phyloP scores from a whole-genome alignment of 768 basidiomycete species.

The Roridomyces roridus region DNA sequence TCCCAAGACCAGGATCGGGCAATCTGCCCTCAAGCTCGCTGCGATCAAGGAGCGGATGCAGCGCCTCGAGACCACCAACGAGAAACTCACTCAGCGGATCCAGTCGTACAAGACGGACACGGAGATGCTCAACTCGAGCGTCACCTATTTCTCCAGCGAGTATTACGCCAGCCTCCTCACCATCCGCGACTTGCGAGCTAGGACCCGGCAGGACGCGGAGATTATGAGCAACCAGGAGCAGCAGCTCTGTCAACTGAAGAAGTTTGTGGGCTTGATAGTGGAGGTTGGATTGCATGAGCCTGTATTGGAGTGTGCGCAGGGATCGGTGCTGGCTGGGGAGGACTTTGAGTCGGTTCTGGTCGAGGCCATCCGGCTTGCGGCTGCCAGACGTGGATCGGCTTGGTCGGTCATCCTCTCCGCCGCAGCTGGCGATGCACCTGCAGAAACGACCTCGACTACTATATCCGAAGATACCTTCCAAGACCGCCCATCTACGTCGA shows the following conservation, averaged over 20 bases:
- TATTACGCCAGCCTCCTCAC: slow-evolving; percentile 35
- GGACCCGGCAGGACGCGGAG: slow-evolving; percentile 32
- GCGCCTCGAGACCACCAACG: slow-evolving; percentile 36
- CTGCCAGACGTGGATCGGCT: slow-evolving; percentile 41
- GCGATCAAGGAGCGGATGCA: slow-evolving; percentile 22
- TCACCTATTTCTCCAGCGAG: slow-evolving; percentile 33
- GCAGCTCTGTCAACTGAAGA: slow-evolving; percentile 36
- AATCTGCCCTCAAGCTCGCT: slow-evolving; percentile 15
- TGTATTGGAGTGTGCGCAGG: slow-evolving; percentile 37
- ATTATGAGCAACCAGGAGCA: slow-evolving; percentile 31
- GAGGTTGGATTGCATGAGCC: slow-evolving; percentile 41
- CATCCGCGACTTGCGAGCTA: slow-evolving; percentile 28
- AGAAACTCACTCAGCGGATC: slow-evolving; percentile 16
- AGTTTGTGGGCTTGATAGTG: slow-evolving; percentile 43
- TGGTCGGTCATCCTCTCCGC: slow-evolving; percentile 48
- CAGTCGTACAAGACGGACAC: slow-evolving; percentile 25
- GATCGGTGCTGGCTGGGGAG: slow-evolving; percentile 34
- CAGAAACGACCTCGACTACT: slow-evolving; percentile 35
- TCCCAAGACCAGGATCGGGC: slow-evolving; percentile 10
- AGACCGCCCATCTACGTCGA: slow-evolving; percentile 30
- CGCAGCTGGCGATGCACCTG: slow-evolving; percentile 34
- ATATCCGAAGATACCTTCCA: slow-evolving; percentile 25
- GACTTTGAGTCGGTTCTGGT: slow-evolving; percentile 49
- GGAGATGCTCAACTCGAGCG: slow-evolving; percentile 27
- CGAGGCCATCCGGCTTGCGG: slow-evolving; percentile 49